Conservation (phyloP, 2,329 filamentous ascomycete genomes). For the Bipolaris cookei region DNA sequence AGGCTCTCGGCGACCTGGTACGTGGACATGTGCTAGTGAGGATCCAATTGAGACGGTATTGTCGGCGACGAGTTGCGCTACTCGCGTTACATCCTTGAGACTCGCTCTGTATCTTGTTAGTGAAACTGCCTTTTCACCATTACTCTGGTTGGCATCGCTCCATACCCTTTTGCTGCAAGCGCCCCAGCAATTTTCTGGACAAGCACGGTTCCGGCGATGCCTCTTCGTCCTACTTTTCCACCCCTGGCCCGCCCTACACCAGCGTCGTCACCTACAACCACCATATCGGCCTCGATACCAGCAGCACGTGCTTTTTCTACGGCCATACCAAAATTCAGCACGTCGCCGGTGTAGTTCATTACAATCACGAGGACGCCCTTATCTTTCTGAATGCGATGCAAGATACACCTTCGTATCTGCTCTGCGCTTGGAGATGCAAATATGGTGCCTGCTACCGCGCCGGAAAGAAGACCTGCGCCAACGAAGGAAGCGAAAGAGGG, state of each 20-base stretch:
- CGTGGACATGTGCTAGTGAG: slow-evolving; percentile 88
- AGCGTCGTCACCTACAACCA: slow-evolving; percentile 90
- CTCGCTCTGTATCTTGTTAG: slow-evolving; percentile 42
- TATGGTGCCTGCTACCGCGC: slow-evolving; percentile 84
- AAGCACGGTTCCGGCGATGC: slow-evolving; percentile 88
- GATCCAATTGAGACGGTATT: slow-evolving; percentile 87
- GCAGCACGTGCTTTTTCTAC: slow-evolving; percentile 88
- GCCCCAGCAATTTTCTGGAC: slow-evolving; percentile 92
- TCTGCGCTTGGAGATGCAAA: slow-evolving; percentile 83
- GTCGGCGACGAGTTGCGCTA: slow-evolving; percentile 72
- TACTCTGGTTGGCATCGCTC: neutral
- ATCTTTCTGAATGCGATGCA: slow-evolving; percentile 71
- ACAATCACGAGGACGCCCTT: slow-evolving; percentile 86
- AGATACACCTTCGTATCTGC: slow-evolving; percentile 79
- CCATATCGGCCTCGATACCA: slow-evolving; percentile 81
- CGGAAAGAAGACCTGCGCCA: slow-evolving; percentile 78
- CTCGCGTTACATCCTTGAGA: slow-evolving; percentile 73
- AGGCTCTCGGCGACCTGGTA: slow-evolving; percentile 74
- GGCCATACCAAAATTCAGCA: slow-evolving; percentile 91
- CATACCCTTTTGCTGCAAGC: slow-evolving; percentile 72
- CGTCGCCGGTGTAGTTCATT: slow-evolving; percentile 83
- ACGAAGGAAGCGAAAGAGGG: slow-evolving; percentile 88
- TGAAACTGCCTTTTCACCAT: neutral
- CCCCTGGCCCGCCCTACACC: slow-evolving; percentile 81
- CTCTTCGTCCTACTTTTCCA: slow-evolving; percentile 90